phyloP scores from a whole-genome alignment of 495 filamentous ascomycete genomes.

The Aspergillus nidulans region DNA sequence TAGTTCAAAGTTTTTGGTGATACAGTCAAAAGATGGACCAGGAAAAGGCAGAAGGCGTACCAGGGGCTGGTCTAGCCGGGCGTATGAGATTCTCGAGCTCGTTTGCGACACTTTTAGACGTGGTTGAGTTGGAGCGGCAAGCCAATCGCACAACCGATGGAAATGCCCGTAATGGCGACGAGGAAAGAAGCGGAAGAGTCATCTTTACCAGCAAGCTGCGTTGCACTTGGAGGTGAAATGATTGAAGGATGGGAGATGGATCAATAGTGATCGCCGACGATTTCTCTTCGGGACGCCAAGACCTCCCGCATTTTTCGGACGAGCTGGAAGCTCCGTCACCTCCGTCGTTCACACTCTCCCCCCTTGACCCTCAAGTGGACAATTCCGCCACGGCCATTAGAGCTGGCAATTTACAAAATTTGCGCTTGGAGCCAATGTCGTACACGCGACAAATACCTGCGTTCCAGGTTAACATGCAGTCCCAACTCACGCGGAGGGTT shows the following conservation, averaged over 20 bases:
- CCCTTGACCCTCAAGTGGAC: too few species aligned
- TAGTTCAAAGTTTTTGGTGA: too few species aligned
- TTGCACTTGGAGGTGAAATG: slow-evolving; percentile 2
- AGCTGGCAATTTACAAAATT: neutral
- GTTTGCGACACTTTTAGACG: slow-evolving; percentile 29
- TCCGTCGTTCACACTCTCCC: neutral
- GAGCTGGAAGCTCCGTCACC: neutral
- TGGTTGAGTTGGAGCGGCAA: slow-evolving; percentile 42
- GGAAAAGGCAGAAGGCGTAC: slow-evolving; percentile 16
- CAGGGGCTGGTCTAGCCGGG: slow-evolving; percentile 10
- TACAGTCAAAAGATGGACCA: neutral
- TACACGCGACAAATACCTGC: neutral
- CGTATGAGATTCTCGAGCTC: slow-evolving; percentile 18
- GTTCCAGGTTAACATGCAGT: slow-evolving; percentile 61
- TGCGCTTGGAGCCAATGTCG: neutral
- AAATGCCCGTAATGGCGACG: slow-evolving; percentile 28
- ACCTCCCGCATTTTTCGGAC: slow-evolving; percentile 3
- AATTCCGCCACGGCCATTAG: neutral
- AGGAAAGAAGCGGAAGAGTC: slow-evolving; percentile 32
- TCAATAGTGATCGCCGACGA: neutral
- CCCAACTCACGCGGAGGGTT: slow-evolving; percentile 71
- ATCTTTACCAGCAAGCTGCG: slow-evolving; percentile 15
- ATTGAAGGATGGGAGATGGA: neutral
- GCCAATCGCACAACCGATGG: slow-evolving; percentile 18
- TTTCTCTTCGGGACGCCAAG: slow-evolving; percentile 32